Conservation (phyloP, 306 rosid species). For the Fagus crenata region DNA sequence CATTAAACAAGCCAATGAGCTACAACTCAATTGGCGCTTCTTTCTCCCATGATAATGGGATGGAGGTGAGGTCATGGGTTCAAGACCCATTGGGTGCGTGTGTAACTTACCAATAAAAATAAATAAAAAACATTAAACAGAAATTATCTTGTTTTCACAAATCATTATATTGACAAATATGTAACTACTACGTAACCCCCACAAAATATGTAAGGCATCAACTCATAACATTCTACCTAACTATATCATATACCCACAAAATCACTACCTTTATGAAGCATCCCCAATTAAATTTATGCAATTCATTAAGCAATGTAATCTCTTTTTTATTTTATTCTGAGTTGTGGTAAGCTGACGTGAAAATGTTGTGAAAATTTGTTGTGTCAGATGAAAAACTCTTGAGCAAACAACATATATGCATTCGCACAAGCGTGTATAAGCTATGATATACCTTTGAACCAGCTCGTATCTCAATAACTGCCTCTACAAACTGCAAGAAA, state of each 20-base stretch:
- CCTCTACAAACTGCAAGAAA: constrained; percentile 69
- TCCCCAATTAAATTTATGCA: not conserved
- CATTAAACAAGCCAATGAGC: too few relatives aligned
- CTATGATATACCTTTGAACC: constrained; percentile 51
- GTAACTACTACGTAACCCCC: not conserved
- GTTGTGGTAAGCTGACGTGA: too few relatives aligned
- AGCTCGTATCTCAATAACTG: constrained; percentile 52
- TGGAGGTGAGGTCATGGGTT: too few relatives aligned
- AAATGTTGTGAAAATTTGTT: too few relatives aligned
- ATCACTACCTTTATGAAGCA: not conserved
- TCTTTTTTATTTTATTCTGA: too few relatives aligned
- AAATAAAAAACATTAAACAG: too few relatives aligned
- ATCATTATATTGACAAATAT: not conserved
- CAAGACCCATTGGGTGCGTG: too few relatives aligned
- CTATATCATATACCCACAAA: not conserved
- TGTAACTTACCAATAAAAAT: too few relatives aligned
- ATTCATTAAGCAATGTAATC: not conserved
- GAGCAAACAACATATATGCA: not conserved
- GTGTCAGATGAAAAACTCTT: too few relatives aligned
- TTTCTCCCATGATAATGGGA: too few relatives aligned
- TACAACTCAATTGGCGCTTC: too few relatives aligned
- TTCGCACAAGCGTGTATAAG: not conserved
- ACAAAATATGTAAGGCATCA: not conserved
- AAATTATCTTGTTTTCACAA: not conserved
- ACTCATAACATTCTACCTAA: not conserved